Percentiles rank a stretch among this genome's conserved stretches.
phyloP scores from a whole-genome alignment of 2,329 filamentous ascomycete genomes.

The Coleophoma cylindrospora region DNA sequence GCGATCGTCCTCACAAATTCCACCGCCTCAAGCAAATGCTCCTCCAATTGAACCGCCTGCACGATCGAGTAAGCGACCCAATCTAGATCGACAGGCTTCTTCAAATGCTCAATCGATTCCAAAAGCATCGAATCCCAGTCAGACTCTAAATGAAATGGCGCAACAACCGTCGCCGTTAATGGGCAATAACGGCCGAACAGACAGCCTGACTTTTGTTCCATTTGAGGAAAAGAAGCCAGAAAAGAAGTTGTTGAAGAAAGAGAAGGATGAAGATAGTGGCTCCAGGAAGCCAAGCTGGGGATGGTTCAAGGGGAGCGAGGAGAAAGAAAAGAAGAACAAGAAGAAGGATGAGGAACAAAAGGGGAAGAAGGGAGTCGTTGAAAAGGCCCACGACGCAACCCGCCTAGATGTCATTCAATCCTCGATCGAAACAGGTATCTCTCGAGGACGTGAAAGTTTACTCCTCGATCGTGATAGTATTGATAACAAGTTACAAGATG shows the following conservation, averaged over 20 bases:
- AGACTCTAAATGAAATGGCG: conserved; percentile 51
- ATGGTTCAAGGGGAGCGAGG: conserved; percentile 73
- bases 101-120: conserved; percentile 17
- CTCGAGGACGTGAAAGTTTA: conserved; percentile 73
- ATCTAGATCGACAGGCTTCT: conserved; percentile 26
- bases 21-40: conserved; percentile 10
- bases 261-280: conserved; percentile 51
- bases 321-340: conserved; percentile 68
- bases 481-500: conserved; percentile 69
- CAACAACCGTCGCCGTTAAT: conserved; percentile 64
- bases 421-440: conserved; percentile 66
- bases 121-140: conserved; percentile 7
- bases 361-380: conserved; percentile 56
- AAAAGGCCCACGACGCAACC: conserved; percentile 69
- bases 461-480: conserved; percentile 74
- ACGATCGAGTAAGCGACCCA: conserved; percentile 38
- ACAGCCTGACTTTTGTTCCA: conserved; percentile 75
- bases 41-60: conserved; percentile 40
- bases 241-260: conserved; percentile 72
- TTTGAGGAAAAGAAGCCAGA: conserved; percentile 71
- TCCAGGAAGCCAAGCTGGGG: conserved; percentile 78
- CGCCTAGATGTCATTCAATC: conserved; percentile 82
- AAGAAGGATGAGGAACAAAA: conserved; percentile 54
- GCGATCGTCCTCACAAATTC: conserved; percentile 49
- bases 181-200: conserved; percentile 66